Percentiles rank a stretch among this genome's conserved stretches.
Evolutionary conservation across 768 basidiomycete genomes (phyloP).

Genomic region (Podaxis sp.): DNA sequence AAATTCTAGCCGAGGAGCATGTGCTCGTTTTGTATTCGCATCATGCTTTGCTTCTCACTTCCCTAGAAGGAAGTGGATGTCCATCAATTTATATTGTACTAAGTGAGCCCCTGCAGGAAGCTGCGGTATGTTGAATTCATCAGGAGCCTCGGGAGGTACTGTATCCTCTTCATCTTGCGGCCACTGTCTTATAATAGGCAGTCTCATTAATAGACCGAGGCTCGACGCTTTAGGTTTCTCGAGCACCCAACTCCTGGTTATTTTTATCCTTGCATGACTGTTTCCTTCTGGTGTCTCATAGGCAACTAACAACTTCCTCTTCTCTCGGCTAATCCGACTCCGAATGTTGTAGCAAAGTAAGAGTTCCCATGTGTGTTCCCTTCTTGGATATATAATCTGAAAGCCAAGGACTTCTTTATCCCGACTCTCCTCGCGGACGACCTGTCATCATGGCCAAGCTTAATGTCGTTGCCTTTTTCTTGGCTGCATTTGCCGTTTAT

Average conservation of each 20-base stretch:
- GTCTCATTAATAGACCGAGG: too few relatives aligned
- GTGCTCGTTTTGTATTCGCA: not conserved
- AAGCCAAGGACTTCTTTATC: not conserved
- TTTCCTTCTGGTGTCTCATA: not conserved
- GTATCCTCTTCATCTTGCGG: not conserved
- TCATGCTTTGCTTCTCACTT: not conserved
- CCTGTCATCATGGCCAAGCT: constrained; percentile 11
- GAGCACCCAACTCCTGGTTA: not conserved
- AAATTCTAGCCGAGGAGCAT: not conserved
- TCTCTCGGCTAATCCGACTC: not conserved
- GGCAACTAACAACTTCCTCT: not conserved
- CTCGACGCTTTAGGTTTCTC: too few relatives aligned
- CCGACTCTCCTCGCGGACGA: not conserved
- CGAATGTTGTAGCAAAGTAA: not conserved
- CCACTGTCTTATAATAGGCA: too few relatives aligned
- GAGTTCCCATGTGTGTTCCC: not conserved
- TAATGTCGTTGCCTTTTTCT: constrained; percentile 13
- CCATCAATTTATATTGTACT: not conserved
- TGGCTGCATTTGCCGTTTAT: constrained; percentile 21
- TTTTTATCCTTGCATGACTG: not conserved
- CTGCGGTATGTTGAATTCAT: not conserved
- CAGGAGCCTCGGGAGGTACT: not conserved
- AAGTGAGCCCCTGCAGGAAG: not conserved
- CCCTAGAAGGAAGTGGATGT: not conserved
- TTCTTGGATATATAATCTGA: not conserved